Base-by-base conservation (phyloP, 169 alveolate genomes). In the Eimeria brunetti region DNA sequence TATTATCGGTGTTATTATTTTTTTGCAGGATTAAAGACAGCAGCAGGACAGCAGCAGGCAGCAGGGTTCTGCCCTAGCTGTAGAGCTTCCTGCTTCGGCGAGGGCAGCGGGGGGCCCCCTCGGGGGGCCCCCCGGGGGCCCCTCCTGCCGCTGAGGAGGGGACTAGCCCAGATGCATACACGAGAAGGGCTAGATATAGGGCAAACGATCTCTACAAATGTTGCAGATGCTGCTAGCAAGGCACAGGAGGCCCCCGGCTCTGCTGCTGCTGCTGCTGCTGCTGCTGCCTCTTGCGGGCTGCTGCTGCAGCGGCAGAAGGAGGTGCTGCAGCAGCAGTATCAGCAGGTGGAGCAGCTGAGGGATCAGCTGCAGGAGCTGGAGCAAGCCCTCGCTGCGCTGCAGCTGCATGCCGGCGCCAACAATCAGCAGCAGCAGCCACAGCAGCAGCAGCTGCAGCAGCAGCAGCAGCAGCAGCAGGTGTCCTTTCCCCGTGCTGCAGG, bases 271-370 rank as follows among this genome's bases (percentile, higher is more conserved):
- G 69, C 69, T 16, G 16, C 58, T 18, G 60, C 56, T 41, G 86
- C 56, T 12, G 86, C 56, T 22, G 36, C 86, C 24, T 11, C 86
- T 20, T 80, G 69, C 71, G 38, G 30, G 49, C 89, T 27, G 71
- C 71, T 80, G 64, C 89, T 80, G 71, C 71, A 80, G 89, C 11
- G 71, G 30, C 89, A 80, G 69, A 44, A 80, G 12, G 71, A 46
- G 6, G 69, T 80, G 64, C 69, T 80, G 71, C 36, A n/a, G 89
- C 89, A 49, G 71, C 89, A 80, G 89, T 51, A 80, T 16, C 38
- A 80, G 27, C 89, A 80, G 89, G 69, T 80, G 12, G 69, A 49
- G 14, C 64, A 80, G 69, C 22, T 80, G 46, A 33, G 44, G n/a
- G 14, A 36, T 24, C 89, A 80, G 69, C 53, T 80, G 71, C 41